Percentiles rank a stretch among this genome's conserved stretches.
Conservation (phyloP, 2,329 filamentous ascomycete genomes). For the Aspergillus hiratsukae region DNA sequence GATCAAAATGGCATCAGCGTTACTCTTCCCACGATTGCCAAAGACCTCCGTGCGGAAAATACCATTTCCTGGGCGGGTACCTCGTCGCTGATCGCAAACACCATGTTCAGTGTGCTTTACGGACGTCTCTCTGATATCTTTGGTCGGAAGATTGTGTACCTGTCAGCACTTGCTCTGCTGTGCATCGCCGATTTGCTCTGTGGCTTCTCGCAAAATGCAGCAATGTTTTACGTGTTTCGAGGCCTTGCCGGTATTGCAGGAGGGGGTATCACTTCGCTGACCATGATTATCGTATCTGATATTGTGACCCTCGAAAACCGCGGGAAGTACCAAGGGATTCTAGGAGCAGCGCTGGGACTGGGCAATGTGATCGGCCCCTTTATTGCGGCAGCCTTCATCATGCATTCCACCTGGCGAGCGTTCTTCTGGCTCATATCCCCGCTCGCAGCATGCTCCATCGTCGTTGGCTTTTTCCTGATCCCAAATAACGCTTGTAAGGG, state of each 20-base stretch:
- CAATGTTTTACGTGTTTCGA: conserved; percentile 59
- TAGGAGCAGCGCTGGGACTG: conserved; percentile 42
- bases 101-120: conserved; percentile 62
- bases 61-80: conserved; percentile 68
- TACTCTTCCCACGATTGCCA: conserved; percentile 50
- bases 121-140: conserved; percentile 59
- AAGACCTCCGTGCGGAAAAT: conserved; percentile 42
- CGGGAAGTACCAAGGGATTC: conserved; percentile 51
- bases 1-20: conserved; percentile 56
- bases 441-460: conserved; percentile 44
- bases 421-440: conserved; percentile 52
- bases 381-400: conserved; percentile 44
- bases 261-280: conserved; percentile 56
- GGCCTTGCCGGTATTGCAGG: conserved; percentile 58
- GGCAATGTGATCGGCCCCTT: conserved; percentile 48
- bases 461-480: conserved; percentile 48
- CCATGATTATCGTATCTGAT: conserved; percentile 60
- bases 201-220: conserved; percentile 51
- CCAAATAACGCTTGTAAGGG: conserved; percentile 49
- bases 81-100: conserved; percentile 63
- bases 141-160: conserved; percentile 55
- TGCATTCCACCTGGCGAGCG: conserved; percentile 42
- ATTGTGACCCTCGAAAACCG: conserved; percentile 56
- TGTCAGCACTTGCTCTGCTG: conserved; percentile 51
- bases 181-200: conserved; percentile 57